These are phyloP conservation scores for Sclerotinia sclerotiorum DNA, from an alignment of 2,329 filamentous ascomycete species.

Conservation along the genomic window DNA sequence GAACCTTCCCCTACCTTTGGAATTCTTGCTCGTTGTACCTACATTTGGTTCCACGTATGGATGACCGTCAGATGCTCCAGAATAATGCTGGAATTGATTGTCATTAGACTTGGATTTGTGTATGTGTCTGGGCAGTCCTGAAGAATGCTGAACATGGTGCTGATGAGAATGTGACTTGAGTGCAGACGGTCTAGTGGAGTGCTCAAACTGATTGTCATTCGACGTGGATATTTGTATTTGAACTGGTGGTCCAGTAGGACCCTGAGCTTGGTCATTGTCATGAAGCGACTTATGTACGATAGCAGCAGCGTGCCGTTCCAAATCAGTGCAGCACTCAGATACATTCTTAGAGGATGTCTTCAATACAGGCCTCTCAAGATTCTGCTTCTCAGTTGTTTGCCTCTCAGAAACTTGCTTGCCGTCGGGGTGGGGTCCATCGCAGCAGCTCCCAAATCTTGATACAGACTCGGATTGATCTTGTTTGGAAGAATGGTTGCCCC, in stretches of 20 bases:
- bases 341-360: background rate
- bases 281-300: background rate
- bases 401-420: background rate
- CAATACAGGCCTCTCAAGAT: background rate
- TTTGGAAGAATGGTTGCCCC: background rate
- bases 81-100: background rate
- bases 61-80: background rate
- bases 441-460: constrained; percentile 12
- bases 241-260: background rate
- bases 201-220: background rate
- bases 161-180: background rate
- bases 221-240: background rate
- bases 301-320: background rate
- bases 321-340: background rate
- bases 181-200: background rate
- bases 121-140: background rate
- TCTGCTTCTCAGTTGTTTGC: background rate
- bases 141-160: background rate
- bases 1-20: background rate
- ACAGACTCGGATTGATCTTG: background rate
- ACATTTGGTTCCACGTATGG: background rate
- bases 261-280: background rate
- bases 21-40: background rate
- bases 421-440: background rate
- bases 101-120: background rate